Base-by-base conservation (phyloP, 2,329 filamentous ascomycete genomes). In the Talaromyces sp. region DNA sequence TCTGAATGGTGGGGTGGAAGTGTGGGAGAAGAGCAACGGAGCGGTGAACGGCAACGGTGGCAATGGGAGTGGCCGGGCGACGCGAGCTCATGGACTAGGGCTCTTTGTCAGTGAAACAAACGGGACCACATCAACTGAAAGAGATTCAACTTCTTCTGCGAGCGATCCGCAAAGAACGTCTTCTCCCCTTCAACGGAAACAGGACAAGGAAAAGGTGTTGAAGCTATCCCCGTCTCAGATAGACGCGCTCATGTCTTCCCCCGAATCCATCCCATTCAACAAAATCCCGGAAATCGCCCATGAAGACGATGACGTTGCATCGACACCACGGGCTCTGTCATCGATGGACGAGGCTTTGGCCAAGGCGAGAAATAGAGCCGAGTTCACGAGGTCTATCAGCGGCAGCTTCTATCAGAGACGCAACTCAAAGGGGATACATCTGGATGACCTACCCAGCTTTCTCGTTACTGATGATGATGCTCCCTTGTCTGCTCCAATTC, bases 171-270 rank as follows among this genome's bases (percentile, higher is more conserved):
- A 42, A n/a, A 53, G 22, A 53, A 6, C 57, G n/a, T 53, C 56
- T 4, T 58, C 60, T 4, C 59, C 59, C 28, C 51, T n/a, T 2
- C 25, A 56, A n/a, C 51, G 32, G n/a, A 62, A 55, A n/a, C 42
- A 59, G 49, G 63, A 61, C 19, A 67, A 79, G n/a, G 77, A 60
- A 32, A 60, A 73, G 63, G 68, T 78, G 4, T 70, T 81, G 58
- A 83, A 82, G 66, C 72, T 84, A 33, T 83, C 81, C 5, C 77
- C 78, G 3, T 75, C 75, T 30, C 76, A 82, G 67, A 78, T 84
- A 4, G 74, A 80, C 27, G 80, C 82, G 44, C 73, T 84, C 51
- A 81, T 80, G 13, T 60, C 75, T 17, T 80, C 81, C 10, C 79
- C 80, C 7, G 74, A 79, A 13, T 82, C 79, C 47, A 70, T 83